Base-by-base conservation (phyloP, 805 yeast genomes). In the Cyberlindnera petersonii region DNA sequence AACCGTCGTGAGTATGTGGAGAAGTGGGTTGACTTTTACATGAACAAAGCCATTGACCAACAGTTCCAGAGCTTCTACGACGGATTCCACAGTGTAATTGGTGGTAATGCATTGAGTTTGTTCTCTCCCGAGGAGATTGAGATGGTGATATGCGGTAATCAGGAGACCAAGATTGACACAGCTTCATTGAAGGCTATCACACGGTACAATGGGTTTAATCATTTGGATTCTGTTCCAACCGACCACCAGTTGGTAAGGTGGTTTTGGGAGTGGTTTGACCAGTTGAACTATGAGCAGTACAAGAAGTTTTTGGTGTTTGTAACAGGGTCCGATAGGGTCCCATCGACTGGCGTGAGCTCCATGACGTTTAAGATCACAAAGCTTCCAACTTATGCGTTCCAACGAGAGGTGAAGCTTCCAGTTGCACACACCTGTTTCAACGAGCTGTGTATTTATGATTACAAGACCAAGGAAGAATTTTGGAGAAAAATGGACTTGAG, bases 351-450 rank as follows among this genome's bases (percentile, higher is more conserved):
- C 0, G 70, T 87, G 21, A 80, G 84, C 22, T 81, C 83, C 36
- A 64, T 91, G 65, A 69, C 70, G 31, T 81, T 93, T 53, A 80
- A 80, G 44, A 74, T 91, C n/a, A 74, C 82, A 13, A 72, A 74
- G 39, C 39, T 75, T 11, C 74, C 72, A 1, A 59, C 50, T 2
- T 35, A 33, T 23, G 18, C 20, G 5, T 5, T n/a, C 2, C 27
- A 20, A 1, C 37, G 43, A 9, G 52, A 65, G 10, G 65, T 61
- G 6, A 65, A 82, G 33, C 62, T 89, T 14, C 98, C 98, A 0
- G 65, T 82, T 13, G 87, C 97, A 0, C 98, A 91, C 56, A 93
- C 98, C 0, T 91, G 98, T 52, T 91, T 93, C 66, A 93, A 91
- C 56, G 96, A 91, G 64, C 58, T 91, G 18, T 82, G 91, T 39